Conservation (phyloP, 2,329 filamentous ascomycete genomes). For the Conoideocrella luteorostrata region DNA sequence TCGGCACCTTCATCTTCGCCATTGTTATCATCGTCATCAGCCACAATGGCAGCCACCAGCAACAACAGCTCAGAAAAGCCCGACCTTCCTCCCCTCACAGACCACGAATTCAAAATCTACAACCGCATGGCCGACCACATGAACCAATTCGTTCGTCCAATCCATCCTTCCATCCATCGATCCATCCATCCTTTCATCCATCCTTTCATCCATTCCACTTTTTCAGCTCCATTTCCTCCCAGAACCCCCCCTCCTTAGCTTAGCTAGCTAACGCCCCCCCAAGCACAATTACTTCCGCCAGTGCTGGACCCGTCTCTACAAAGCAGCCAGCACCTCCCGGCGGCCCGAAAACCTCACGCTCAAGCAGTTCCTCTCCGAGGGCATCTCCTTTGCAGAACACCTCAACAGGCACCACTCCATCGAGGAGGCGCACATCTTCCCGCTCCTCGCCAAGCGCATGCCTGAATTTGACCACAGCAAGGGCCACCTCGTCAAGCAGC, state of each 20-base stretch:
- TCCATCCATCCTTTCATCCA: neutral
- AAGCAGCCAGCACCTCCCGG: conserved; percentile 51
- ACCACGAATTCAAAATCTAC: conserved; percentile 61
- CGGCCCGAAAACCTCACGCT: conserved; percentile 60
- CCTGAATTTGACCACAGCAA: conserved; percentile 57
- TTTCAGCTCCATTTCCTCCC: neutral
- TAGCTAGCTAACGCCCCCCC: neutral
- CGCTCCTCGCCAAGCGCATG: conserved; percentile 69
- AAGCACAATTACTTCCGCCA: conserved; percentile 74
- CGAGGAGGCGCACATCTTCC: conserved; percentile 78
- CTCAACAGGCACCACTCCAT: conserved; percentile 76
- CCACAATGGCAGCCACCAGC: neutral
- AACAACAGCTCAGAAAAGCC: neutral
- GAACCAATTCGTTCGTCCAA: conserved; percentile 27
- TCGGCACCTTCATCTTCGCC: no score
- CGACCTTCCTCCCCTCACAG: conserved; percentile 54
- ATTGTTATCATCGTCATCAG: no score
- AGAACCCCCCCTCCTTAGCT: neutral
- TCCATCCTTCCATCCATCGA: neutral
- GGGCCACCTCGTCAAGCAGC: conserved; percentile 64
- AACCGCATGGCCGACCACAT: conserved; percentile 70
- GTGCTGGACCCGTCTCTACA: conserved; percentile 66
- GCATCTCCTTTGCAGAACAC: conserved; percentile 62
- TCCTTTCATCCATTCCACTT: conserved; percentile 3
- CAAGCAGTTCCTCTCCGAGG: conserved; percentile 60